Evolutionary conservation across 2,329 filamentous ascomycete species (phyloP).

Genomic region (Talaromyces sp.): DNA sequence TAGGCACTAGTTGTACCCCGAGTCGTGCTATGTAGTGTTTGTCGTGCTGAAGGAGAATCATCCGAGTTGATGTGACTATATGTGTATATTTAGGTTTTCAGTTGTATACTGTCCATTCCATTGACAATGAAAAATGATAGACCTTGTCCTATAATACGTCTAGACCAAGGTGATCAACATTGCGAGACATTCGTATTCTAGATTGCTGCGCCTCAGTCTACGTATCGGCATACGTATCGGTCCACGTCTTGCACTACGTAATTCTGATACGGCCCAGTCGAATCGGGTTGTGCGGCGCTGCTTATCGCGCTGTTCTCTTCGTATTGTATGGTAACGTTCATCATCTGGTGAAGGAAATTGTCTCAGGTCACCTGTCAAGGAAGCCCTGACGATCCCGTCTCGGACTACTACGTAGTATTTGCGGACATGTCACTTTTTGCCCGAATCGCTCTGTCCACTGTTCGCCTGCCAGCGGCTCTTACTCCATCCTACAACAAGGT

Average conservation of each 20-base stretch:
- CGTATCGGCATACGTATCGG: background rate
- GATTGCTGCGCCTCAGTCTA: background rate
- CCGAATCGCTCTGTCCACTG: background rate
- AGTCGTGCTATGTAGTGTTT: background rate
- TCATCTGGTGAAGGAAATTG: background rate
- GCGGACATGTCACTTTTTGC: background rate
- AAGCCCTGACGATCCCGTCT: background rate
- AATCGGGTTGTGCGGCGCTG: background rate
- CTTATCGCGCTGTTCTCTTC: background rate
- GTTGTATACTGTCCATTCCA: too few species aligned
- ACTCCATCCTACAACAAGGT: constrained; percentile 25
- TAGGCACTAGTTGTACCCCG: background rate
- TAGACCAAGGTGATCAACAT: background rate
- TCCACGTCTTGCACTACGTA: background rate
- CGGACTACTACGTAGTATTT: too few species aligned
- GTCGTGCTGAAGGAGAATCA: background rate
- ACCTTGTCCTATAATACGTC: background rate
- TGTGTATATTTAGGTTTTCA: background rate
- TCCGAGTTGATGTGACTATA: background rate
- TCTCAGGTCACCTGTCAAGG: background rate
- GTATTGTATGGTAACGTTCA: background rate
- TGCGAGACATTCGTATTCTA: background rate
- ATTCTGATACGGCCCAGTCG: background rate
- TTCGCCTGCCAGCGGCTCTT: constrained; percentile 24
- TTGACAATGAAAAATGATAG: background rate